These are phyloP conservation scores for Balamuthia mandrillaris DNA, from an alignment of 208 protist genomes.

Conservation along the genomic window DNA sequence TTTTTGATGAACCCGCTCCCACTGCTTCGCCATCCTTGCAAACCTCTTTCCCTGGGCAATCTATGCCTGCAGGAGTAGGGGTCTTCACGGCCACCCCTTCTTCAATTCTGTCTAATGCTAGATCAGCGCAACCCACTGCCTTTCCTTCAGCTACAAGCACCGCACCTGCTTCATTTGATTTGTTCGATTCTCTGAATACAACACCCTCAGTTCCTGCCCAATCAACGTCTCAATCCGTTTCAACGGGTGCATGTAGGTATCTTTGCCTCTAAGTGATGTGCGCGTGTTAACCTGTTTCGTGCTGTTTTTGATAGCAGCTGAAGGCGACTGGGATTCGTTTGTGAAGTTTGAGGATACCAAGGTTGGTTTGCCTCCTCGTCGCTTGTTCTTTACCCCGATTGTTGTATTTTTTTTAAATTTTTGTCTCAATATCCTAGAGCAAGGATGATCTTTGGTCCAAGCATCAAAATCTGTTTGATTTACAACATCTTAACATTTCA, in stretches of 20 bases:
- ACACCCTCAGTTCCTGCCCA: background rate
- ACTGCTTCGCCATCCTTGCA: too few relatives aligned
- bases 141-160: too few relatives aligned
- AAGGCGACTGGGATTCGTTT: background rate
- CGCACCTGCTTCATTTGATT: background rate
- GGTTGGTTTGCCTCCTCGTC: background rate
- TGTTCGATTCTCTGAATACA: background rate
- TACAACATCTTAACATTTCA: background rate
- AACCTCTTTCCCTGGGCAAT: too few relatives aligned
- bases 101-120: too few relatives aligned
- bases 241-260: background rate
- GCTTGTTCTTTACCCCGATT: background rate
- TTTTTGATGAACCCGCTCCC: too few relatives aligned
- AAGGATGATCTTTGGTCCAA: background rate
- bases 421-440: background rate
- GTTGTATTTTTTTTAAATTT: background rate
- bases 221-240: background rate
- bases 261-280: background rate
- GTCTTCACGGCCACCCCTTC: too few relatives aligned
- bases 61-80: too few relatives aligned
- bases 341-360: background rate
- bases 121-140: too few relatives aligned
- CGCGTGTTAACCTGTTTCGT: background rate
- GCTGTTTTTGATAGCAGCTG: background rate
- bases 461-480: background rate